Conservation (phyloP, 1,139 yeast genomes). For the Debaryomycetaceae sp. region DNA sequence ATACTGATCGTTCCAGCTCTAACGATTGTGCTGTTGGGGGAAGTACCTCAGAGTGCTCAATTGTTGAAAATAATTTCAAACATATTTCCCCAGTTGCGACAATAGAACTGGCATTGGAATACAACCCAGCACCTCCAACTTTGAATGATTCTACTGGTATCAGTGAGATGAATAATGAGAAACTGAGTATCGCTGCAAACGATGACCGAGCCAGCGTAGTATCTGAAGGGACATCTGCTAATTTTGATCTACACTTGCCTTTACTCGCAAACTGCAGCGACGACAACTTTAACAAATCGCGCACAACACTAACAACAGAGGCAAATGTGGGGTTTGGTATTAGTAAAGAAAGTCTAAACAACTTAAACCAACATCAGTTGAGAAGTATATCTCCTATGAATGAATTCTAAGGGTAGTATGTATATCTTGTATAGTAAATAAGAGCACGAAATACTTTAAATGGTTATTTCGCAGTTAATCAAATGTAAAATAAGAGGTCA, state of each 20-base stretch:
- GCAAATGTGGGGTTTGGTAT: background rate
- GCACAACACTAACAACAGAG: background rate
- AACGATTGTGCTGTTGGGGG: background rate
- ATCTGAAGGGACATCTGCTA: slow-evolving; percentile 19
- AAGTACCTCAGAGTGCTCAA: background rate
- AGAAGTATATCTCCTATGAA: background rate
- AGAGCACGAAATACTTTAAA: background rate
- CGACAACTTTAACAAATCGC: slow-evolving; percentile 8
- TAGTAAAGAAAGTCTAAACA: background rate
- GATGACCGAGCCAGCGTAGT: slow-evolving; percentile 12
- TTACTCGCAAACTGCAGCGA: slow-evolving; percentile 26
- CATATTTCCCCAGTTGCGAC: background rate
- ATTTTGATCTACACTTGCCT: slow-evolving; percentile 31
- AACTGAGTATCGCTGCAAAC: background rate
- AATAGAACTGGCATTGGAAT: background rate
- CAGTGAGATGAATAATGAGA: background rate
- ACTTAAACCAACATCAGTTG: background rate
- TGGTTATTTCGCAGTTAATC: background rate
- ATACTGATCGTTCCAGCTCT: background rate
- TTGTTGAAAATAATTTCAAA: background rate
- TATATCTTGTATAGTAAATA: background rate
- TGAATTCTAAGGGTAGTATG: background rate
- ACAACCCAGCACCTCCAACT: background rate
- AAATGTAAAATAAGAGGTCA: slow-evolving; percentile 1
- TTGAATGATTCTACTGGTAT: background rate